Evolutionary conservation across 805 yeast genomes (phyloP).

Genomic region (Candida michaelii): DNA sequence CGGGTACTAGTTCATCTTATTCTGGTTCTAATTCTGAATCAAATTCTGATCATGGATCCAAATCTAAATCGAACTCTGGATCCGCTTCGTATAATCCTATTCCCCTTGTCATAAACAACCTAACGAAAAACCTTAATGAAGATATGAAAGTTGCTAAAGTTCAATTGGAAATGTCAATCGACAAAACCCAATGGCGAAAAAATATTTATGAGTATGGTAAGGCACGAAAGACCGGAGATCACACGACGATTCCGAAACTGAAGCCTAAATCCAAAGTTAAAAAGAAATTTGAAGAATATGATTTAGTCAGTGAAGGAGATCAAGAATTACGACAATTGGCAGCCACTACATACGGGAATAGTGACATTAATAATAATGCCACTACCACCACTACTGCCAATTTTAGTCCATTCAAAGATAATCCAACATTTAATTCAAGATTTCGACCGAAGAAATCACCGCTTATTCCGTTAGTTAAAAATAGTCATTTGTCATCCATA

Average conservation of each 20-base stretch:
- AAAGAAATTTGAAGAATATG: slow-evolving; percentile 10
- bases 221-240: slow-evolving; percentile 4
- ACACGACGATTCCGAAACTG: background rate
- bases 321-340: slow-evolving; percentile 4
- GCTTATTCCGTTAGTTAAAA: background rate
- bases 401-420: background rate
- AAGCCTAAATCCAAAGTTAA: background rate
- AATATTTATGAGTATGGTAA: slow-evolving; percentile 18
- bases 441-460: slow-evolving; percentile 6
- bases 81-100: background rate
- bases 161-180: slow-evolving; percentile 28
- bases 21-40: background rate
- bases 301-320: slow-evolving; percentile 10
- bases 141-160: slow-evolving; percentile 22
- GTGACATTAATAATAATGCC: background rate
- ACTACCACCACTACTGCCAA: background rate
- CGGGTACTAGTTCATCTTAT: background rate
- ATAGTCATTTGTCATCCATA: background rate
- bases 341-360: too few species aligned
- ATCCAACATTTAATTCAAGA: background rate
- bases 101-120: slow-evolving; percentile 19
- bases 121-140: slow-evolving; percentile 23
- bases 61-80: background rate
- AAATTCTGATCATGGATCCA: background rate
- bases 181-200: slow-evolving; percentile 26